A percentile compares a stretch with the other conserved stretches of the same genome.
Conservation (phyloP, 2,329 filamentous ascomycete genomes). For the Madurella mycetomatis region DNA sequence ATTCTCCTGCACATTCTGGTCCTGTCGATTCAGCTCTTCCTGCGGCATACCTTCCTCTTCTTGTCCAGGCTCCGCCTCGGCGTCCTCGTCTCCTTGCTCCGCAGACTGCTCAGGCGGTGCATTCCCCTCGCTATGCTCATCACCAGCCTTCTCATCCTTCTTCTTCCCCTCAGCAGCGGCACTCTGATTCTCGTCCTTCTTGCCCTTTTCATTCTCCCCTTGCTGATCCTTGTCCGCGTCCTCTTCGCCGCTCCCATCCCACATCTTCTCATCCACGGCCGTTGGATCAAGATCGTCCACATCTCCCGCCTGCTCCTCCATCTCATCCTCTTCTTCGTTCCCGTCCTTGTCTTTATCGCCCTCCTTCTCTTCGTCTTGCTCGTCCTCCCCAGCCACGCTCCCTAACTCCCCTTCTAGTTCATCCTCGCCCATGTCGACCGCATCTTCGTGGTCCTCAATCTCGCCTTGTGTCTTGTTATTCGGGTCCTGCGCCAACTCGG, state of each 20-base stretch:
- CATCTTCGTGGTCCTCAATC: slow-evolving; percentile 76
- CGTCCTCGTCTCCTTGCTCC: slow-evolving; percentile 52
- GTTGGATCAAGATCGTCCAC: slow-evolving; percentile 87
- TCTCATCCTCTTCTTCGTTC: slow-evolving; percentile 63
- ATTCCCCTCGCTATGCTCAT: slow-evolving; percentile 40
- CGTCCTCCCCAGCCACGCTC: slow-evolving; percentile 57
- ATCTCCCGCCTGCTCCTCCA: slow-evolving; percentile 86
- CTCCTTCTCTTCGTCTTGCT: slow-evolving; percentile 56
- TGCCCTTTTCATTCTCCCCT: slow-evolving; percentile 65
- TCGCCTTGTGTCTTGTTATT: slow-evolving; percentile 62
- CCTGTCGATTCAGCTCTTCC: slow-evolving; percentile 56
- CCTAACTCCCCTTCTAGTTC: slow-evolving; percentile 85
- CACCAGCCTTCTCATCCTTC: slow-evolving; percentile 43
- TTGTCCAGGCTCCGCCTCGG: slow-evolving; percentile 58
- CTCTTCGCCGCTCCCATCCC: slow-evolving; percentile 81
- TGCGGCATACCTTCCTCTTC: slow-evolving; percentile 54
- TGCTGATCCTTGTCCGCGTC: slow-evolving; percentile 80
- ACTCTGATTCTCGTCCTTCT: slow-evolving; percentile 60
- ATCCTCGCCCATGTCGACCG: slow-evolving; percentile 87
- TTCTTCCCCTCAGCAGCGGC: slow-evolving; percentile 54
- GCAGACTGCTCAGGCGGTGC: slow-evolving; percentile 33
- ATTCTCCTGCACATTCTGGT: slow-evolving; percentile 76
- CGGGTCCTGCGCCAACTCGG: slow-evolving; percentile 82
- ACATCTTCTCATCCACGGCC: slow-evolving; percentile 97
- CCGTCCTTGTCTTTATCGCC: slow-evolving; percentile 58